phyloP scores from a whole-genome alignment of 2,329 filamentous ascomycete species.

The Fusarium oligoseptatum region DNA sequence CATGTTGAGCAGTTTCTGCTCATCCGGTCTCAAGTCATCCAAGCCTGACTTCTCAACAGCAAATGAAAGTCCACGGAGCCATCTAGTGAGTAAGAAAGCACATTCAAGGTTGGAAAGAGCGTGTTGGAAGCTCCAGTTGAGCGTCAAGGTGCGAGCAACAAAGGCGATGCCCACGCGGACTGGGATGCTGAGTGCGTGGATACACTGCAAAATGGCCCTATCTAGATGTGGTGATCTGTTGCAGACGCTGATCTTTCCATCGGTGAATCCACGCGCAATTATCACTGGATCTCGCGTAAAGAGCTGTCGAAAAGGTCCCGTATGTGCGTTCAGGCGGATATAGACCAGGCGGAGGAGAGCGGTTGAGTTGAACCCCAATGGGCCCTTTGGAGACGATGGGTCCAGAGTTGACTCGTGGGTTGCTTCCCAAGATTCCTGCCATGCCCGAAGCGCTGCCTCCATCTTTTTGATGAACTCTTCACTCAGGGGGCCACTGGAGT shows the following conservation, averaged over 20 bases:
- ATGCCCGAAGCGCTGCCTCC: slow-evolving; percentile 12
- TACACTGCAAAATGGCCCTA: slow-evolving; percentile 25
- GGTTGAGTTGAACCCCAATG: slow-evolving; percentile 71
- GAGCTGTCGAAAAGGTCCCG: slow-evolving; percentile 9
- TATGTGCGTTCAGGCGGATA: slow-evolving; percentile 39
- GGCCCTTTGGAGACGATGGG: slow-evolving; percentile 58
- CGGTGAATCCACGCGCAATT: slow-evolving; percentile 6
- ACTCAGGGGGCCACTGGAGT: neutral
- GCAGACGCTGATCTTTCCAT: neutral
- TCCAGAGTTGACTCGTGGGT: slow-evolving; percentile 19
- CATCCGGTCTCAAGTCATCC: neutral
- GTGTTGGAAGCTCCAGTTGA: slow-evolving; percentile 32
- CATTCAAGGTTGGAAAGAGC: slow-evolving; percentile 28
- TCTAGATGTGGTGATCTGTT: slow-evolving; percentile 25
- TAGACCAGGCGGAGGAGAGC: slow-evolving; percentile 49
- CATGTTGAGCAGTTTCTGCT: slow-evolving; percentile 20
- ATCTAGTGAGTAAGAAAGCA: slow-evolving; percentile 23
- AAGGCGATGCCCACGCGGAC: slow-evolving; percentile 30
- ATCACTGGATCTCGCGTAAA: neutral
- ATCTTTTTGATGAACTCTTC: slow-evolving; percentile 4
- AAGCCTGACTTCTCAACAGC: slow-evolving; percentile 5
- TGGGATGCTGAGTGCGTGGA: slow-evolving; percentile 26
- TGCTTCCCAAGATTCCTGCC: slow-evolving; percentile 17
- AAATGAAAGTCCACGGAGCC: slow-evolving; percentile 17
- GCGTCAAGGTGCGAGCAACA: slow-evolving; percentile 23